A percentile compares a stretch with the other conserved stretches of the same genome.
phyloP scores from a whole-genome alignment of 2,329 filamentous ascomycete genomes.

The Chrysosporium queenslandicum region DNA sequence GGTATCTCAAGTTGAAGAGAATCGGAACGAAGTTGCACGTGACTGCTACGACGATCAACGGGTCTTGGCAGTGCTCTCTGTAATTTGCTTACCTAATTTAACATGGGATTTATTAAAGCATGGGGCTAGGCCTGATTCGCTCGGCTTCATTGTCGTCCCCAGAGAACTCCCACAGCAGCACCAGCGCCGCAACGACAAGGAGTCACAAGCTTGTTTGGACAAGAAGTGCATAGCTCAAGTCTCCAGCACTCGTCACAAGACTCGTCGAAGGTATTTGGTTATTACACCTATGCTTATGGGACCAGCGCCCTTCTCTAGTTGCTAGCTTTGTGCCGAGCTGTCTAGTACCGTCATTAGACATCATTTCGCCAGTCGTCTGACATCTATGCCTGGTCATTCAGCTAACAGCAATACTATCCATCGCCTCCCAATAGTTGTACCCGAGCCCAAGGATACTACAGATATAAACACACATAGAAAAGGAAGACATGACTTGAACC shows the following conservation, averaged over 20 bases:
- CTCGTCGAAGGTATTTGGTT: neutral
- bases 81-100: no score
- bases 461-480: neutral
- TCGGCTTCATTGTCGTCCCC: neutral
- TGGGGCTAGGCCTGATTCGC: neutral
- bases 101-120: neutral
- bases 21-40: no score
- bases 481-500: constrained; percentile 1
- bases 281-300: neutral
- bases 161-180: neutral
- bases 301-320: neutral
- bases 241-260: neutral
- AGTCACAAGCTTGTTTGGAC: neutral
- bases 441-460: neutral
- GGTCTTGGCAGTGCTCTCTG: no score
- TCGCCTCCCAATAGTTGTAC: neutral
- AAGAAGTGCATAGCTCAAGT: neutral
- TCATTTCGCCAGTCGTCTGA: neutral
- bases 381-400: neutral
- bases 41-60: no score
- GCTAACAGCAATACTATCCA: neutral
- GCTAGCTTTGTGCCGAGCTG: neutral
- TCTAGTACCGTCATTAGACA: neutral
- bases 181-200: neutral
- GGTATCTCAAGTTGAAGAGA: no score